Evolutionary conservation across 805 yeast species (phyloP), one percentile per base, ranked within the genome.

Genomic region (Kuraishia hungarica): DNA sequence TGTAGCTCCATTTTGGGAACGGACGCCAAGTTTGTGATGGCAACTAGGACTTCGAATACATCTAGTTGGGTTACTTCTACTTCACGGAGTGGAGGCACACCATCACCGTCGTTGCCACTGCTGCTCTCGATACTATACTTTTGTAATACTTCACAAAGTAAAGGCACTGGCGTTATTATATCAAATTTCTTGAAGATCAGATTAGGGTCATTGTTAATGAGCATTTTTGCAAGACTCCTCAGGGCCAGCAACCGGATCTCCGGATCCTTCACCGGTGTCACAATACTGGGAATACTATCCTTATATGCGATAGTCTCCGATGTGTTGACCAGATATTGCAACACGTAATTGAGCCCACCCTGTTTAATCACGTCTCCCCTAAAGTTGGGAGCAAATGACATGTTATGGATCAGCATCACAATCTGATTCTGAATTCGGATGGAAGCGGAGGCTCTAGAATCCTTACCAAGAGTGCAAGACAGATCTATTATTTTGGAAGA

Each of bases 1-100:
- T 78, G 69, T 2, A 71, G 67, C 1, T 64, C 76, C 28, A 61
- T 60, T 8, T 66, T 58, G 2, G 69, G 70, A 1, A 72, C 57
- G 0, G 85, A 75, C 0, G 83, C 66, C 2, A 82, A 54, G 59
- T 82, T 82, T 11, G 83, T 77, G 50, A 82, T 66, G 0, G 84
- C 79, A 21, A 78, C 62, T 39, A 82, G 64, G 0, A 76, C 59
- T 56, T 77, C 80, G 58, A 74, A 76, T 26, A 70, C 69, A 56
- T 80, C 85, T 15, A 76, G 59, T 2, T 59, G 58, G 1, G 74
- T 67, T 20, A 72, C 57, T 5, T 66, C 62, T 0, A 58, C 53
- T 4, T 55, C 56, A 15, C 53, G 51, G 26, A 65, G 59, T n/a
- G n/a, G n/a, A 6, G 69, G 67, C 2, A 54, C 22, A 23, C 20